Percentiles rank a stretch among this genome's conserved stretches.
These are phyloP conservation scores for Nepenthes alata DNA, from an alignment of 179 eudicot species.

Conservation along the genomic window DNA sequence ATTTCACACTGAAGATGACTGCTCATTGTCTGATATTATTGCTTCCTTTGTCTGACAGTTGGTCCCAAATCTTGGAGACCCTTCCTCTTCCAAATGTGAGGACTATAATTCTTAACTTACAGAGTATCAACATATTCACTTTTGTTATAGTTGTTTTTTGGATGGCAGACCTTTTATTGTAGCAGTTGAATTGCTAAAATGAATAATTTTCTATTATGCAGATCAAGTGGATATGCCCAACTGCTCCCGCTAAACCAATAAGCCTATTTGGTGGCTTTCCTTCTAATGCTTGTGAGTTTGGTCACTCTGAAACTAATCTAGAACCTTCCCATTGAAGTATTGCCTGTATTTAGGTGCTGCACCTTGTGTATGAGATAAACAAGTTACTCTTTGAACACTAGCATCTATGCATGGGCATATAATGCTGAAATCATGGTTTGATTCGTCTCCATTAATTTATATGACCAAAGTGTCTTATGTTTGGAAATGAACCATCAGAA, in stretches of 20 bases:
- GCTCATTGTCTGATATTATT: slow-evolving; percentile 5
- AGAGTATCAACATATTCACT: background rate
- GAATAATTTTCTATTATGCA: slow-evolving; percentile 11
- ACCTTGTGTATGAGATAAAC: too few species aligned
- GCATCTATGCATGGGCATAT: too few species aligned
- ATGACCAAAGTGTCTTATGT: too few species aligned
- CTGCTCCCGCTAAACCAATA: slow-evolving; percentile 38
- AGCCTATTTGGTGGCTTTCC: slow-evolving; percentile 41
- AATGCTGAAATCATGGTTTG: too few species aligned
- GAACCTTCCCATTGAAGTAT: background rate
- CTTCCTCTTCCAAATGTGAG: slow-evolving; percentile 40
- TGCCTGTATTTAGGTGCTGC: too few species aligned
- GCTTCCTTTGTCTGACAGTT: slow-evolving; percentile 24
- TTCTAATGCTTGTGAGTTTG: slow-evolving; percentile 35
- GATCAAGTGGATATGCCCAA: slow-evolving; percentile 51
- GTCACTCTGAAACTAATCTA: background rate
- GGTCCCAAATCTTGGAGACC: slow-evolving; percentile 42
- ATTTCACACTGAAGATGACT: slow-evolving; percentile 3
- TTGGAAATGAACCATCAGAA: too few species aligned
- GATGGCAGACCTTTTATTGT: background rate
- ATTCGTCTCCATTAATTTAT: too few species aligned
- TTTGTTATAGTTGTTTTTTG: background rate
- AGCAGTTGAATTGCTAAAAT: slow-evolving; percentile 2
- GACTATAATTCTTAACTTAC: background rate
- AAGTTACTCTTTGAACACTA: too few species aligned